A percentile compares a stretch with the other conserved stretches of the same genome.
Conservation (phyloP, 2,329 filamentous ascomycete genomes). For the Microsporum canis region DNA sequence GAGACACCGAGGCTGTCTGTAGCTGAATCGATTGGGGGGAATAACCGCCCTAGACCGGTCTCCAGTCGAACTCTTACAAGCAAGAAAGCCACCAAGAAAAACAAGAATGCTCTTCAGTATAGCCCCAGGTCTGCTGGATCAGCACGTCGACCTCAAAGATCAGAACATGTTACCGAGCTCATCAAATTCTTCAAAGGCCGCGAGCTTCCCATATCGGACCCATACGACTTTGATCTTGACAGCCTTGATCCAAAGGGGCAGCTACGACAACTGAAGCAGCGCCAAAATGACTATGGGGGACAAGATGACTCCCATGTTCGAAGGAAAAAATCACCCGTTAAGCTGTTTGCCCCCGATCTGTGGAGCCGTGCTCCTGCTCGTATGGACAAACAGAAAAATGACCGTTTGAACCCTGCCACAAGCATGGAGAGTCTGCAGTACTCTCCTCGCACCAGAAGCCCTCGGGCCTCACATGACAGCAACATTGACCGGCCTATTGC, state of each 20-base stretch:
- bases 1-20: constrained; percentile 6
- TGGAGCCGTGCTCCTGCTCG: neutral
- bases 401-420: neutral
- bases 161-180: constrained; percentile 26
- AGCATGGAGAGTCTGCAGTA: neutral
- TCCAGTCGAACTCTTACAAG: neutral
- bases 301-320: neutral
- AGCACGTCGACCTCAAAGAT: constrained; percentile 21
- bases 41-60: neutral
- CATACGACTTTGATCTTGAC: neutral
- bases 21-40: neutral
- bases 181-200: constrained; percentile 28
- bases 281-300: neutral
- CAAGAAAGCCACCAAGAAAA: neutral
- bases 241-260: neutral
- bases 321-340: neutral
- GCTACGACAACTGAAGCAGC: neutral
- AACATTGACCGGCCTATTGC: neutral
- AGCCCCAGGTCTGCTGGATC: constrained; percentile 24
- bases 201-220: constrained; percentile 14
- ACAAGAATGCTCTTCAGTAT: constrained; percentile 5
- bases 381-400: neutral
- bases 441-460: neutral
- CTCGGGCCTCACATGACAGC: neutral
- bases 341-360: neutral